A percentile compares a stretch with the other conserved stretches of the same genome.
These are phyloP conservation scores for Fusarium sp. DNA, from an alignment of 2,329 filamentous ascomycete genomes.

Conservation along the genomic window DNA sequence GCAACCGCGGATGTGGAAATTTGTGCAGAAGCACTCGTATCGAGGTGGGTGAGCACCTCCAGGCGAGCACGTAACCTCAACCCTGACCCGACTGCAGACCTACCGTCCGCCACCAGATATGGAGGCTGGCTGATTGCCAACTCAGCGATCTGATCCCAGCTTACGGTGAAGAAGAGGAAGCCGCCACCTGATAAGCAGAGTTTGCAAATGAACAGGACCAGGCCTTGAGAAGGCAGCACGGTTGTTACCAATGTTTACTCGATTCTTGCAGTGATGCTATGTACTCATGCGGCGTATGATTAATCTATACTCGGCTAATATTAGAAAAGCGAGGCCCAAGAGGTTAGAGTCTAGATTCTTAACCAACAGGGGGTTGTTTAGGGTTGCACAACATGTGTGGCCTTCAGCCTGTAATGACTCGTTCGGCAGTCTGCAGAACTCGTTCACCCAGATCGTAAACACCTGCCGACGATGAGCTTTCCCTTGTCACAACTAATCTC, in stretches of 20 bases:
- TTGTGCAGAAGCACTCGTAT: slow-evolving; percentile 1
- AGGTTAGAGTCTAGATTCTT: not conserved
- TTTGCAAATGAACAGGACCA: not conserved
- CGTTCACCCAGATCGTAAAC: not conserved
- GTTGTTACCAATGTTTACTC: slow-evolving; percentile 17
- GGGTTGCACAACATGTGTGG: not conserved
- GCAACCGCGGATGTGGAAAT: not conserved
- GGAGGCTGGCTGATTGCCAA: slow-evolving; percentile 8
- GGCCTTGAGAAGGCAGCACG: not conserved
- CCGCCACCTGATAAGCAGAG: slow-evolving; percentile 18
- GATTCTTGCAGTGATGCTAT: slow-evolving; percentile 17
- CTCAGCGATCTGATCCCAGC: slow-evolving; percentile 16
- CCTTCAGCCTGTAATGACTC: not conserved
- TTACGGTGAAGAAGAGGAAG: slow-evolving; percentile 4
- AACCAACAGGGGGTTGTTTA: not conserved
- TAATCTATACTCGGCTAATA: slow-evolving; percentile 9
- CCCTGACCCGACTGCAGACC: slow-evolving; percentile 11
- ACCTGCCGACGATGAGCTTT: not conserved
- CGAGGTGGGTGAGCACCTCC: slow-evolving; percentile 3
- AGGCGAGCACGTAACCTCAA: slow-evolving; percentile 14
- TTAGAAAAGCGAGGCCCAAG: slow-evolving; percentile 19
- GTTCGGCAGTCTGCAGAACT: not conserved
- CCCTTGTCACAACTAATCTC: not conserved
- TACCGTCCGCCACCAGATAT: not conserved
- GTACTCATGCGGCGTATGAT: slow-evolving; percentile 26